Conservation (phyloP, 1,284 basidiomycete species). For the Irpex lacteus region DNA sequence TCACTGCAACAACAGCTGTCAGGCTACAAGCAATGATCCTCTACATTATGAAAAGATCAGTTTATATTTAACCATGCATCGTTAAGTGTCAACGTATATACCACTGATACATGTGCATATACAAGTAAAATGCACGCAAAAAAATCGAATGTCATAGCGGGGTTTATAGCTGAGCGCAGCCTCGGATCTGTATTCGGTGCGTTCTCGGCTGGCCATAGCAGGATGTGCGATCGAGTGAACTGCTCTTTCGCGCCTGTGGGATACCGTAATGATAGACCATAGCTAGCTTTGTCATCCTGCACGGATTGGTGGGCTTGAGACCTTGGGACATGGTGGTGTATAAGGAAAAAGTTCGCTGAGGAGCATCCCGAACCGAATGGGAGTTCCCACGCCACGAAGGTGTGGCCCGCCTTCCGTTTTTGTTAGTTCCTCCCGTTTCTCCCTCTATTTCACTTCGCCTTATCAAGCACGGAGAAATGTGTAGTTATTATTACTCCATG, state of each 20-base stretch:
- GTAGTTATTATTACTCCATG: too few species aligned
- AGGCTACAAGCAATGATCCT: too few species aligned
- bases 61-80: too few species aligned
- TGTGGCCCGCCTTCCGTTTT: neutral
- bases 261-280: neutral
- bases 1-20: too few species aligned
- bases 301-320: neutral
- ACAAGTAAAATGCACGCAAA: too few species aligned
- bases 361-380: neutral
- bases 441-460: too few species aligned
- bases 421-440: too few species aligned
- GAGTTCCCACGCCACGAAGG: neutral
- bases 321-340: neutral
- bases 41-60: too few species aligned
- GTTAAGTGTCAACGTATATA: too few species aligned
- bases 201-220: neutral
- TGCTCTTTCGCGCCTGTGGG: neutral
- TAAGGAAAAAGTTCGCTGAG: neutral
- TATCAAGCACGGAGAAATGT: too few species aligned
- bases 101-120: too few species aligned
- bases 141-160: too few species aligned
- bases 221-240: neutral
- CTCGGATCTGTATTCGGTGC: constrained; percentile 9
- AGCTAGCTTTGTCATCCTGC: neutral
- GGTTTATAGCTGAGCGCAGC: neutral